A percentile compares a stretch with the other conserved stretches of the same genome.
These are phyloP conservation scores for Puccinia triticina DNA, from an alignment of 1,284 basidiomycete species.

Conservation along the genomic window DNA sequence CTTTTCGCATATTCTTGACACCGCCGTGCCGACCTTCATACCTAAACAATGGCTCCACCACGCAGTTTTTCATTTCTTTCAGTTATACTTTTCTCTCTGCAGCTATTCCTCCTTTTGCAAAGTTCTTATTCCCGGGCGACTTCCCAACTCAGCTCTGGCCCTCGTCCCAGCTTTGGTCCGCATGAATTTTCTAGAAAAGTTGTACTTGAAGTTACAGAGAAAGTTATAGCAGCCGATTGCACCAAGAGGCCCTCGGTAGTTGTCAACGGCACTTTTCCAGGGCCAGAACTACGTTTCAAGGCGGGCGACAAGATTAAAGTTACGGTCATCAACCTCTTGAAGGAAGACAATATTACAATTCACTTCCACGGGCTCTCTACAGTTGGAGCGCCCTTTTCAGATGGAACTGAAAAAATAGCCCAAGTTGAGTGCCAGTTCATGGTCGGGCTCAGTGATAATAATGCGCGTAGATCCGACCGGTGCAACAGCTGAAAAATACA, in stretches of 20 bases:
- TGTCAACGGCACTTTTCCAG: constrained; percentile 55
- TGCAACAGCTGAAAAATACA: neutral
- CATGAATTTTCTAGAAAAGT: constrained; percentile 14
- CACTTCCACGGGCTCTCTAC: constrained; percentile 27
- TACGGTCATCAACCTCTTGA: constrained; percentile 54
- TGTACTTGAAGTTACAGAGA: constrained; percentile 31
- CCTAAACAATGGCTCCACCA: neutral
- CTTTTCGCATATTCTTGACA: neutral
- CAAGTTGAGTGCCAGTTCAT: constrained; percentile 56
- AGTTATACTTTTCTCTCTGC: neutral
- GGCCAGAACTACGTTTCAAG: constrained; percentile 55
- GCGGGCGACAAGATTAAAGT: constrained; percentile 55
- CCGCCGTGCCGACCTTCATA: neutral
- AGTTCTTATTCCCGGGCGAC: neutral
- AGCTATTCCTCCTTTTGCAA: neutral
- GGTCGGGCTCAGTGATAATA: constrained; percentile 54
- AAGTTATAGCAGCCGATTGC: constrained; percentile 27
- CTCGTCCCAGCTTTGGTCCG: neutral
- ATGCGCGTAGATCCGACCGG: constrained; percentile 46
- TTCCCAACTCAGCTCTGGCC: neutral
- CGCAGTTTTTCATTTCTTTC: neutral
- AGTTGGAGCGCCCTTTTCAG: constrained; percentile 55
- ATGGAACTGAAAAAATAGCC: constrained; percentile 55
- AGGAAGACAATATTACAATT: constrained; percentile 54
- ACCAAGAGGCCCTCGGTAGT: constrained; percentile 44